Base-by-base conservation (phyloP, 805 yeast species). In the Metschnikowia koreensis region DNA sequence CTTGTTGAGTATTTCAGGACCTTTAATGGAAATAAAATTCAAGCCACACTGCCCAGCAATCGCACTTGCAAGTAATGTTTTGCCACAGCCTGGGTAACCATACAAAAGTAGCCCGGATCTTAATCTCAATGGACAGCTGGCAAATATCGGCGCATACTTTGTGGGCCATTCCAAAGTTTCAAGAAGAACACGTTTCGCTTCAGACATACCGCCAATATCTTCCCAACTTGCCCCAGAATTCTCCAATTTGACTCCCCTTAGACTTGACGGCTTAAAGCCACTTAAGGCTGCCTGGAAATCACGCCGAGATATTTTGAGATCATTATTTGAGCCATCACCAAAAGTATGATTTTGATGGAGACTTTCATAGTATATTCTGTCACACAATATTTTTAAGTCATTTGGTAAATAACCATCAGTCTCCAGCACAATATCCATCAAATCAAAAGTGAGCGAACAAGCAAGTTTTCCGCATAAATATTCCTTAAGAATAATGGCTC, bases 51-150 rank as follows among this genome's bases (percentile, higher is more conserved):
- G 94, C 1, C 90, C 85, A 1, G 97, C 96, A 47, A 93, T 88
- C 0, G 97, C 97, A 51, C 94, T 87, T 0, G 98, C 98, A 38
- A 93, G 68, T 55, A 92, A 74, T 0, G 98, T 93, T 68, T 93
- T 93, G 43, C 99, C 99, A 70, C 99, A 93, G 1, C 99, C 99
- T 0, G 99, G 98, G 65, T 89, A 93, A 0, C 99, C 99, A 67
- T 93, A 93, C 12, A 93, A 77, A 46, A 93, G 71, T 26, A 93
- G 82, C 46, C 99, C 99, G 0, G 97, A 89, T 61, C 98, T 78
- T 47, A 93, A 74, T 50, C 98, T 73, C 47, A 93, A 72, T 0
- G 98, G 96, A 62, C 96, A 89, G 55, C 82, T 83, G 15, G 86
- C 84, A 69, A 94, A 93, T n/a, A 93, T 89, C 6, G 97, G 97